phyloP scores from a whole-genome alignment of 768 basidiomycete species.

The Dendrothele bispora region DNA sequence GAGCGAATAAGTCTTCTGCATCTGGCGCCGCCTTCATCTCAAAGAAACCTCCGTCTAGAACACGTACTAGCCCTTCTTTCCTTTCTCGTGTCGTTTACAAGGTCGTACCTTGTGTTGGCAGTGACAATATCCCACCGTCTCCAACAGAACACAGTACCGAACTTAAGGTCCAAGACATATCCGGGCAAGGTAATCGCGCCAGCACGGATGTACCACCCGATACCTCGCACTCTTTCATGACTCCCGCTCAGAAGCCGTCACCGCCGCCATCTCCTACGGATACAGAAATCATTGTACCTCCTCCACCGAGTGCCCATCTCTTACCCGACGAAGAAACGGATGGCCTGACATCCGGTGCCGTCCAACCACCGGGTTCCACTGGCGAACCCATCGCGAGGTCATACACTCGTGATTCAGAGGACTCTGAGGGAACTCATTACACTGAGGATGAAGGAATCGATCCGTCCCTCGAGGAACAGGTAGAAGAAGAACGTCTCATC shows the following conservation, averaged over 20 bases:
- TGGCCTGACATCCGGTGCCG: slow-evolving; percentile 85
- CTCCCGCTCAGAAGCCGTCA: background rate
- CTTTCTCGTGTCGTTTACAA: slow-evolving; percentile 33
- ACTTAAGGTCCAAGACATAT: background rate
- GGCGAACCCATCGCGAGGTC: slow-evolving; percentile 16
- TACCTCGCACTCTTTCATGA: slow-evolving; percentile 4
- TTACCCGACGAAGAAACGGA: slow-evolving; percentile 76
- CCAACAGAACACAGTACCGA: background rate
- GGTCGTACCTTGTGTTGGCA: slow-evolving; percentile 35
- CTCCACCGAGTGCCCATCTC: slow-evolving; percentile 30
- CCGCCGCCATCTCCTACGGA: slow-evolving; percentile 6
- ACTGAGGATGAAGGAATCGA: slow-evolving; percentile 64
- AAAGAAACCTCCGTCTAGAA: slow-evolving; percentile 22
- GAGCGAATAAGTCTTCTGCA: slow-evolving; percentile 33
- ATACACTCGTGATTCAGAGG: slow-evolving; percentile 39
- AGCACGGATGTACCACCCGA: background rate
- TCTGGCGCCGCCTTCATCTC: slow-evolving; percentile 32
- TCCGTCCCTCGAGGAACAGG: slow-evolving; percentile 60
- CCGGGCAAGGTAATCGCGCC: background rate
- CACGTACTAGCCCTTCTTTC: slow-evolving; percentile 26
- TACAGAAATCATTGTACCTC: slow-evolving; percentile 27
- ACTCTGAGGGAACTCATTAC: slow-evolving; percentile 54
- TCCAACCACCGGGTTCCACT: slow-evolving; percentile 86
- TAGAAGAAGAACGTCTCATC: slow-evolving; percentile 89
- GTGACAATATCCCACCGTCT: background rate